Evolutionary conservation across 2,329 filamentous ascomycete genomes (phyloP).

Genomic region (Mycosphaerella sp.): DNA sequence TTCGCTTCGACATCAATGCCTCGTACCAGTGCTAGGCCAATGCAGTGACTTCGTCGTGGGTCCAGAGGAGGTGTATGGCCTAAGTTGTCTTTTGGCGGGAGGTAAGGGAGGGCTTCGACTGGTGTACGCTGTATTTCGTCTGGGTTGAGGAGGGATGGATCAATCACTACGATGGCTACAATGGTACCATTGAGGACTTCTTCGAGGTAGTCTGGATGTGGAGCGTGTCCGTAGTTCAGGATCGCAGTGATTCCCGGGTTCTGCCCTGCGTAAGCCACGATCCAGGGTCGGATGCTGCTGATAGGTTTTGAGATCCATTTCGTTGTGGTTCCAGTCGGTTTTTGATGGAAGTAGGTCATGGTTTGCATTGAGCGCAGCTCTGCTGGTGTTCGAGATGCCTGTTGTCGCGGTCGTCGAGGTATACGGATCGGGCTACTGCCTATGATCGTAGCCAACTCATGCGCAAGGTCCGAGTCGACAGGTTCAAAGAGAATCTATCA

Average conservation of each 20-base stretch:
- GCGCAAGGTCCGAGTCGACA: slow-evolving; percentile 47
- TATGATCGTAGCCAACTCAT: slow-evolving; percentile 21
- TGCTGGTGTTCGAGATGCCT: slow-evolving; percentile 53
- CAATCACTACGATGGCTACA: slow-evolving; percentile 58
- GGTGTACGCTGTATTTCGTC: slow-evolving; percentile 37
- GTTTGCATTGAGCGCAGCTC: slow-evolving; percentile 67
- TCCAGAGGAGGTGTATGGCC: slow-evolving; percentile 47
- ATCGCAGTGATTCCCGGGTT: slow-evolving; percentile 56
- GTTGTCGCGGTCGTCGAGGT: slow-evolving; percentile 54
- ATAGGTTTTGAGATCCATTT: slow-evolving; percentile 52
- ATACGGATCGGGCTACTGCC: slow-evolving; percentile 43
- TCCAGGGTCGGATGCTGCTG: slow-evolving; percentile 52
- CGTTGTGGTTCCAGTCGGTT: background rate
- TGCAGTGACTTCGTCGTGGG: slow-evolving; percentile 51
- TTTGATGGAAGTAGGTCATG: slow-evolving; percentile 69
- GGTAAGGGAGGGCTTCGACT: slow-evolving; percentile 55
- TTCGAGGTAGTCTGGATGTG: slow-evolving; percentile 51
- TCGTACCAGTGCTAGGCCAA: slow-evolving; percentile 64
- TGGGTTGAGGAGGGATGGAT: slow-evolving; percentile 29
- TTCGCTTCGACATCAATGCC: slow-evolving; percentile 55
- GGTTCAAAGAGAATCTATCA: slow-evolving; percentile 53
- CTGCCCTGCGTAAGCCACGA: slow-evolving; percentile 53
- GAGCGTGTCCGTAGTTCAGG: slow-evolving; percentile 60
- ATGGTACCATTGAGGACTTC: slow-evolving; percentile 66
- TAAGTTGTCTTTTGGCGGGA: slow-evolving; percentile 48